These are phyloP conservation scores for Pseudogymnoascus sp. DNA, from an alignment of 2,329 filamentous ascomycete genomes.

Conservation along the genomic window DNA sequence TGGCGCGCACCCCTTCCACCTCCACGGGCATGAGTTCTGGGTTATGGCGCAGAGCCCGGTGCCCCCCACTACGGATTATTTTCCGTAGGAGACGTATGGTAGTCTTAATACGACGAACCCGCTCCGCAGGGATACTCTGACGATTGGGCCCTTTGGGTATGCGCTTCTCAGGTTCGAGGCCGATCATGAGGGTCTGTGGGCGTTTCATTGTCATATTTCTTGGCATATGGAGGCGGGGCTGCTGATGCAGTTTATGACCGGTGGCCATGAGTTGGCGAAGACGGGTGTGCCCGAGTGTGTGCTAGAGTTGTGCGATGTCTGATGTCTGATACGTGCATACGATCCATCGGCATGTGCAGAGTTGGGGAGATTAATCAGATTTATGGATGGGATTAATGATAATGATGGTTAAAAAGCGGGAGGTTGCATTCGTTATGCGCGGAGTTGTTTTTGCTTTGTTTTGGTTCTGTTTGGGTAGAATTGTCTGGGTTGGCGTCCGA, in stretches of 20 bases:
- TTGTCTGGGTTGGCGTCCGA: not conserved
- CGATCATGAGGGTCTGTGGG: slow-evolving; percentile 51
- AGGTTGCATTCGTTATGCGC: not conserved
- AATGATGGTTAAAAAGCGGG: not conserved
- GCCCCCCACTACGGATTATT: slow-evolving; percentile 30
- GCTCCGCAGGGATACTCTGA: slow-evolving; percentile 43
- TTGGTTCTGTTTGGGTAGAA: not conserved
- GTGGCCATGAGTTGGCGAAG: slow-evolving; percentile 36
- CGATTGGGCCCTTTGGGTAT: slow-evolving; percentile 47
- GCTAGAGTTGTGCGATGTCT: slow-evolving; percentile 36
- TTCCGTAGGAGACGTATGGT: slow-evolving; percentile 35
- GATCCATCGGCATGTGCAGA: not conserved
- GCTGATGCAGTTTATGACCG: slow-evolving; percentile 49
- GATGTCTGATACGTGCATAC: not conserved
- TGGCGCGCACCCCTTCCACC: slow-evolving; percentile 62
- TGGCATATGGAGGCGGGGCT: slow-evolving; percentile 53
- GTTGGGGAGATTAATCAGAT: not conserved
- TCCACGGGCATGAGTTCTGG: slow-evolving; percentile 73
- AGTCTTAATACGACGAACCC: slow-evolving; percentile 35
- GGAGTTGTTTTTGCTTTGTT: not conserved
- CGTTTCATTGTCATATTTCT: slow-evolving; percentile 49
- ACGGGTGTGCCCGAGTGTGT: slow-evolving; percentile 39
- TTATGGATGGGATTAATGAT: not conserved
- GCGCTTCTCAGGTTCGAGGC: slow-evolving; percentile 44
- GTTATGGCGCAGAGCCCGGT: slow-evolving; percentile 52